A percentile compares a stretch with the other conserved stretches of the same genome.
Evolutionary conservation across 495 filamentous ascomycete genomes (phyloP).

Genomic region (Friedmanniomyces simplex): DNA sequence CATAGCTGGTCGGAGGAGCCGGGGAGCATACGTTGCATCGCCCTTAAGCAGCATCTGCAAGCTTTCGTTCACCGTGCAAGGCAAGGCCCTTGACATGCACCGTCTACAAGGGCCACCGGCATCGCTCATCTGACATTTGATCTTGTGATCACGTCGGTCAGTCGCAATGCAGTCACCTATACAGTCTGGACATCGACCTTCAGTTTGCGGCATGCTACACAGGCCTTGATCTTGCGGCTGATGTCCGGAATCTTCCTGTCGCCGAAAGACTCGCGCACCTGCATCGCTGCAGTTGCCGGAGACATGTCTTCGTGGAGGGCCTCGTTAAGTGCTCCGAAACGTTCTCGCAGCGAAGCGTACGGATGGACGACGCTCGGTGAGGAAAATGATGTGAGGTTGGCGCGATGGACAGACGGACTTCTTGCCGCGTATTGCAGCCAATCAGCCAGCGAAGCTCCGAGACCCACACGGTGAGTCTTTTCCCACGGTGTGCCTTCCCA

Average conservation of each 20-base stretch:
- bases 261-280: neutral
- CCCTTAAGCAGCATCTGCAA: neutral
- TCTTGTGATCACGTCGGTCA: no score
- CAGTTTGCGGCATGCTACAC: slow-evolving; percentile 4
- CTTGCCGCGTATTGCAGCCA: no score
- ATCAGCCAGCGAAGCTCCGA: no score
- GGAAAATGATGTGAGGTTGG: no score
- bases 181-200: no score
- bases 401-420: no score
- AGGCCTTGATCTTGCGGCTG: slow-evolving; percentile 1
- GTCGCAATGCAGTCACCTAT: no score
- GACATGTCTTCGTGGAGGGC: neutral
- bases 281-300: neutral
- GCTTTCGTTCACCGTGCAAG: neutral
- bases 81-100: neutral
- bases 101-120: neutral
- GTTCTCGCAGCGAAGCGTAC: no score
- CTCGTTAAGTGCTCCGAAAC: neutral
- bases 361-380: no score
- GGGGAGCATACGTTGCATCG: neutral
- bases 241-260: neutral
- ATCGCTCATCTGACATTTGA: neutral
- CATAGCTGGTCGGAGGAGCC: neutral
- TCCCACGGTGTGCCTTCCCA: no score
- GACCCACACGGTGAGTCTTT: no score